These are phyloP conservation scores for Carnegiea gigantea DNA, from an alignment of 179 eudicot genomes.

Conservation along the genomic window DNA sequence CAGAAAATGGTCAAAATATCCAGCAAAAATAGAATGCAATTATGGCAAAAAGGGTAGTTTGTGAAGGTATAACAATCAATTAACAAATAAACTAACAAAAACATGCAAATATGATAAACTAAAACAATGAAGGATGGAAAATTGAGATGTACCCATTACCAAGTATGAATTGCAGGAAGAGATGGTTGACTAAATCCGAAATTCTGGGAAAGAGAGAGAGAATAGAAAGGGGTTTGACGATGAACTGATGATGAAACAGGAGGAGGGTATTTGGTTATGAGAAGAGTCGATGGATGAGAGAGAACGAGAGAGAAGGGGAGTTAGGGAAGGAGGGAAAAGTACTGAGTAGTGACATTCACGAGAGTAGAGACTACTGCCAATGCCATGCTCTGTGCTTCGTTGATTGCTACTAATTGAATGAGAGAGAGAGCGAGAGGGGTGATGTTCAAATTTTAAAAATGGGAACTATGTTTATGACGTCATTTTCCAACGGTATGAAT, in stretches of 20 bases:
- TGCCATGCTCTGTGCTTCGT: background rate
- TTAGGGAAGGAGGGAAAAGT: conserved; percentile 14
- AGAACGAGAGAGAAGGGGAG: conserved; percentile 9
- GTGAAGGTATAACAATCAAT: background rate
- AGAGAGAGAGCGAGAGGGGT: background rate
- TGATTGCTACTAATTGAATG: background rate
- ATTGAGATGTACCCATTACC: conserved; percentile 18
- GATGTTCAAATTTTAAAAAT: background rate
- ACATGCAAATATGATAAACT: conserved; percentile 6
- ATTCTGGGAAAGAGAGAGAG: background rate
- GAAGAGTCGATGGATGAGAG: conserved; percentile 8
- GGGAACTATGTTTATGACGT: background rate
- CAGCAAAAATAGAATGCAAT: conserved; percentile 11
- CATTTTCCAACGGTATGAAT: conserved; percentile 3
- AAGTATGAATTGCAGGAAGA: conserved; percentile 8
- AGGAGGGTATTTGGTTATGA: conserved; percentile 11
- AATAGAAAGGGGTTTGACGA: background rate
- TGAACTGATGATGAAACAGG: background rate
- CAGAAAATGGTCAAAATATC: conserved; percentile 15
- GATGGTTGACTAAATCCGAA: conserved; percentile 11
- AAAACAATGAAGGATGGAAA: background rate
- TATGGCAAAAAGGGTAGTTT: conserved; percentile 25
- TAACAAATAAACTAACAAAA: background rate
- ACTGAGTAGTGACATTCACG: conserved; percentile 38
- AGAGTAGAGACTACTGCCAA: conserved; percentile 11